These are phyloP conservation scores for Trichoderma brevicompactum DNA, from an alignment of 2,329 filamentous ascomycete species.

Conservation along the genomic window DNA sequence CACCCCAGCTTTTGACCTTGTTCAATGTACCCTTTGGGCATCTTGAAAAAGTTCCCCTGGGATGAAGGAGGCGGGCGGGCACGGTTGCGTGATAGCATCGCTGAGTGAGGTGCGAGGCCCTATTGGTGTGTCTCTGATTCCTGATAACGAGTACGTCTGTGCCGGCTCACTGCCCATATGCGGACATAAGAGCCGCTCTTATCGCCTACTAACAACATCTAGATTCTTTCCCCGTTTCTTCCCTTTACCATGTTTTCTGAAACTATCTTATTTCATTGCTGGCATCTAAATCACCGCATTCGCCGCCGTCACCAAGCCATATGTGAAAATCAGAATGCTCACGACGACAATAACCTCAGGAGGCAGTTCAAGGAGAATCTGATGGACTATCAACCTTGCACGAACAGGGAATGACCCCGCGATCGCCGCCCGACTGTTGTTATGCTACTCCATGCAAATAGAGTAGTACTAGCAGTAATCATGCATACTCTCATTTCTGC, in stretches of 20 bases:
- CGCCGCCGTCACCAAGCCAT: background rate
- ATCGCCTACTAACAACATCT: background rate
- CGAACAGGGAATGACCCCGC: background rate
- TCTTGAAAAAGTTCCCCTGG: background rate
- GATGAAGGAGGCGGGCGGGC: background rate
- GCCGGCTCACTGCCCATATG: background rate
- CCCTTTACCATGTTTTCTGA: background rate
- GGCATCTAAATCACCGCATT: background rate
- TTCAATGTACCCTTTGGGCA: background rate
- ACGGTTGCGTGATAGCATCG: constrained; percentile 26
- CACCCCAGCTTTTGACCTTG: constrained; percentile 23
- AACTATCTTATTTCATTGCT: background rate
- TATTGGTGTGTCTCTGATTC: background rate
- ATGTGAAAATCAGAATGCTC: background rate
- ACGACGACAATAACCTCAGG: too few relatives aligned
- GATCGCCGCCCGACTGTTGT: background rate
- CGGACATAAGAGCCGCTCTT: constrained; percentile 9
- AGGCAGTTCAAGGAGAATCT: too few relatives aligned
- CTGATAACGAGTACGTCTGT: constrained; percentile 6
- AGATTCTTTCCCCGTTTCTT: background rate
- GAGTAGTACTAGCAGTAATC: background rate
- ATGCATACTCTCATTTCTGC: background rate
- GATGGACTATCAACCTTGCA: background rate
- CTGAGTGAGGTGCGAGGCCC: constrained; percentile 17
- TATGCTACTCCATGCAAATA: background rate